phyloP scores from a whole-genome alignment of 2,329 filamentous ascomycete genomes.

The Ceratocystis variospora region DNA sequence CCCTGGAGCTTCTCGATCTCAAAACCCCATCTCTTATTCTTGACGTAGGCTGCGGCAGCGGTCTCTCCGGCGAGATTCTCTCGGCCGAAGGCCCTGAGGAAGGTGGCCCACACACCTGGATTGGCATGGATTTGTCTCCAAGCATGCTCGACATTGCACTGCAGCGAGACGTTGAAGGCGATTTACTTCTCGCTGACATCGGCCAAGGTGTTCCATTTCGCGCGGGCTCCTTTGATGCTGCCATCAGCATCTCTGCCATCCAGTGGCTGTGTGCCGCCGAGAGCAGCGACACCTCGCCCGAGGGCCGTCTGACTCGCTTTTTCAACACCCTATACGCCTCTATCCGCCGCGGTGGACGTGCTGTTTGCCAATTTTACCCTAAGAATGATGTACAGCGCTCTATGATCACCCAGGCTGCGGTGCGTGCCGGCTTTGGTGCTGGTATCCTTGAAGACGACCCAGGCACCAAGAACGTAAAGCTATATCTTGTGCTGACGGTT shows the following conservation, averaged over 20 bases:
- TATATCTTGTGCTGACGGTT: constrained; percentile 90
- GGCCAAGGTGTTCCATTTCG: constrained; percentile 92
- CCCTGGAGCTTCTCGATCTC: constrained; percentile 80
- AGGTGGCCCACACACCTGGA: constrained; percentile 80
- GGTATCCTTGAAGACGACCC: constrained; percentile 91
- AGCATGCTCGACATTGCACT: constrained; percentile 96
- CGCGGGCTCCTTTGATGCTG: constrained; percentile 82
- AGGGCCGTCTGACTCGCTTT: constrained; percentile 66
- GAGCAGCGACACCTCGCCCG: constrained; percentile 66
- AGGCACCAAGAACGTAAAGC: constrained; percentile 88
- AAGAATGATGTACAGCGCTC: constrained; percentile 83
- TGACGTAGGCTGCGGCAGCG: constrained; percentile 91
- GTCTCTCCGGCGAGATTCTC: constrained; percentile 86
- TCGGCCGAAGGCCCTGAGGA: constrained; percentile 54
- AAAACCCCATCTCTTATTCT: constrained; percentile 71
- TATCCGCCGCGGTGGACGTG: constrained; percentile 68
- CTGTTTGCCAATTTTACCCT: constrained; percentile 95
- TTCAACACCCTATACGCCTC: constrained; percentile 86
- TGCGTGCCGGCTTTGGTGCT: constrained; percentile 88
- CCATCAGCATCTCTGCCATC: constrained; percentile 88
- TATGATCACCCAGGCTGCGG: constrained; percentile 84
- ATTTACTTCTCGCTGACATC: constrained; percentile 87
- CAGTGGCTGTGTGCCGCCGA: constrained; percentile 98
- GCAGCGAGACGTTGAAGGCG: constrained; percentile 81
- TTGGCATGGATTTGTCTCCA: constrained; percentile 91